phyloP scores from a whole-genome alignment of 139 green algal genomes.

The Microglena sp. region DNA sequence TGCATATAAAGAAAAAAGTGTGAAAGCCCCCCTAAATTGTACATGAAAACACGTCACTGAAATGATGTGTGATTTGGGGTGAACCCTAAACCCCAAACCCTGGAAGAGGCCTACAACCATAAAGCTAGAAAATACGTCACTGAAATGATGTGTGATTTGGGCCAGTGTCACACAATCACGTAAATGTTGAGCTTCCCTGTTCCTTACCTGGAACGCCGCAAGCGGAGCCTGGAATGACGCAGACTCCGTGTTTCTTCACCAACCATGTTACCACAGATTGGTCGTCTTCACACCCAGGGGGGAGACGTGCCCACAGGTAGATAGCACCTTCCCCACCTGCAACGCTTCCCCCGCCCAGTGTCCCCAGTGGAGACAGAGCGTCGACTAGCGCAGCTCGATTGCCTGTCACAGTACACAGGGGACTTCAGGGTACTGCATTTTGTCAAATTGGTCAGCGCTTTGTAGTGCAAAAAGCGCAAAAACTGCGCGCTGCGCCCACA shows the following conservation, averaged over 20 bases:
- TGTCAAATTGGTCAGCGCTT: no score
- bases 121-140: background rate
- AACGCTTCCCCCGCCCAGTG: conserved; percentile 26
- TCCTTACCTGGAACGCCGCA: conserved; percentile 63
- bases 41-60: background rate
- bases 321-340: conserved; percentile 73
- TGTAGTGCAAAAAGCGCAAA: no score
- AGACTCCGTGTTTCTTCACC: conserved; percentile 59
- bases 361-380: conserved; percentile 54
- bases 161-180: background rate
- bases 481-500: no score
- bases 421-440: no score
- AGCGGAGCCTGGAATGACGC: conserved; percentile 64
- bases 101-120: no score
- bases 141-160: background rate
- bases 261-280: conserved; percentile 71
- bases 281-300: conserved; percentile 51
- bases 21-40: background rate
- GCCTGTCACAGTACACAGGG: no score
- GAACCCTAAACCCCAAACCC: no score
- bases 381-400: conserved; percentile 46
- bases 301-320: conserved; percentile 81
- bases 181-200: background rate
- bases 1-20: background rate
- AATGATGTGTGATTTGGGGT: background rate